Evolutionary conservation across 805 yeast species (phyloP), one percentile per base, ranked within the genome.

Genomic region (Blastobotrys chiropterorum): DNA sequence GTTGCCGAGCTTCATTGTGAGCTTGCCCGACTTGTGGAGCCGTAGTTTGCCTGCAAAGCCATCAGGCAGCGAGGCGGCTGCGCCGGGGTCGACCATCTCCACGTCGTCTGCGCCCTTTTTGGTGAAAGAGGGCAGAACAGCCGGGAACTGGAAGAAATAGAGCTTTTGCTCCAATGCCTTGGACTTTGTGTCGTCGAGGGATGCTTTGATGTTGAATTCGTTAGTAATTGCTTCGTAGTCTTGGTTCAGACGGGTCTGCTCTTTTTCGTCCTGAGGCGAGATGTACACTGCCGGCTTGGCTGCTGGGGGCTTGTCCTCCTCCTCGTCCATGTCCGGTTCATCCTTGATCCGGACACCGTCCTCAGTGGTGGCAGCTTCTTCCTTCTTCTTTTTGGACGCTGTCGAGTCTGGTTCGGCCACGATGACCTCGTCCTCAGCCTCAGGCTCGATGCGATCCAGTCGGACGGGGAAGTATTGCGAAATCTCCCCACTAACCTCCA

Each of bases 1-100:
- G 48, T 81, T 78, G 13, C 96, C 96, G 39, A 92, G 70, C 54
- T 80, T 77, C 66, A 90, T 77, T 2, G 95, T 76, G 17, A 89
- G 66, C 63, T 79, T 86, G 2, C 98, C 98, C 1, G 96, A 87
- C 61, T 83, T 79, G 66, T 90, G 97, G 45, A 83, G 73, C 51
- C 92, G 79, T 34, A 92, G 62, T 7, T 78, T 74, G 3, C 97
- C 97, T 39, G 89, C 74, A 50, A 73, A 73, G 1, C 97, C 97
- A 40, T 70, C 67, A 0, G 60, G 61, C n/a, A 8, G 30, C 38
- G 31, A 40, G 17, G 34, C 44, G 4, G 53, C 54, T 3, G 46
- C 17, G 3, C 41, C 46, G 44, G 22, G 52, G 3, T 46, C 54
- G 20, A 45, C 44, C 44, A 39, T 46, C 15, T 50, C 59, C 2